phyloP scores from a whole-genome alignment of 177 flowering plant genomes.

The Vitis hybrid region DNA sequence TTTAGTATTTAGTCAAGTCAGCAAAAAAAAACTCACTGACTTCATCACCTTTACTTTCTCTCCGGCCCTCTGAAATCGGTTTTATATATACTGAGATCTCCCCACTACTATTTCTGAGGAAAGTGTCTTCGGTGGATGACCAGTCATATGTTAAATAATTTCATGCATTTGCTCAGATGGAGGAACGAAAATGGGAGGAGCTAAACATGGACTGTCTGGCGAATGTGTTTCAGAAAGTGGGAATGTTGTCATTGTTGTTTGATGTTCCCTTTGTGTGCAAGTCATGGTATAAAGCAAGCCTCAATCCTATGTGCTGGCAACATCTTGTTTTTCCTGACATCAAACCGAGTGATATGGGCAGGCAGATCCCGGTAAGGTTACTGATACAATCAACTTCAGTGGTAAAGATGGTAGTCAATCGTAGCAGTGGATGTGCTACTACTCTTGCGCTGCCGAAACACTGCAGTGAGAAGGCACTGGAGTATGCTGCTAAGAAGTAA shows the following conservation, averaged over 20 bases:
- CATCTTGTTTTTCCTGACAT: not conserved
- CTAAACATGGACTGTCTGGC: conserved; percentile 1
- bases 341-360: too few relatives aligned
- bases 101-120: too few relatives aligned
- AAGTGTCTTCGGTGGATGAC: too few relatives aligned
- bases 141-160: too few relatives aligned
- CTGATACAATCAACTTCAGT: not conserved
- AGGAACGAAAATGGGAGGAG: not conserved
- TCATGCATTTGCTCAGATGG: not conserved
- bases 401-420: too few relatives aligned
- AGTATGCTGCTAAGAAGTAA: not conserved
- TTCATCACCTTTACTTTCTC: too few relatives aligned
- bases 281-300: not conserved
- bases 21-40: too few relatives aligned
- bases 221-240: conserved; percentile 2
- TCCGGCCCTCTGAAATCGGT: too few relatives aligned
- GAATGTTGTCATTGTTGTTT: not conserved
- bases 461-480: not conserved
- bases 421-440: too few relatives aligned
- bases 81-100: too few relatives aligned
- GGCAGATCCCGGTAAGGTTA: not conserved
- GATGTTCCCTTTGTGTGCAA: conserved; percentile 7
- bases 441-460: not conserved
- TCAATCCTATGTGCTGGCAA: conserved; percentile 1
- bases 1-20: too few relatives aligned